phyloP scores from a whole-genome alignment of 2,329 filamentous ascomycete genomes.

The Sporothrix pallida region DNA sequence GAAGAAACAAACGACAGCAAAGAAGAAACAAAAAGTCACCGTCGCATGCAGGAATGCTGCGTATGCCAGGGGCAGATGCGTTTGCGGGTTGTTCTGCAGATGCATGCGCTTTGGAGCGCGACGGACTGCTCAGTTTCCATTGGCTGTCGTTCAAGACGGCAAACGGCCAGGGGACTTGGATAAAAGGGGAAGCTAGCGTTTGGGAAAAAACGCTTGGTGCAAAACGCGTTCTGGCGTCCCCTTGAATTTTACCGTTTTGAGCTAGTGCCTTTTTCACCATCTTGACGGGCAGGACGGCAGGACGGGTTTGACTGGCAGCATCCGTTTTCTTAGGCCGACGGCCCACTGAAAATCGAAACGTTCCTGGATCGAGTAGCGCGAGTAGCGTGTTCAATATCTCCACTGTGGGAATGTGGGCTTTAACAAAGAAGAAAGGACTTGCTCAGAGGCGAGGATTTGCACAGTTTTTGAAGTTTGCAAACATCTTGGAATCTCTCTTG shows the following conservation, averaged over 20 bases:
- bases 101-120: neutral
- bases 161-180: neutral
- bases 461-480: too few relatives aligned
- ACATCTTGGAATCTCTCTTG: too few relatives aligned
- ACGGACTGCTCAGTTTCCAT: neutral
- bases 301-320: neutral
- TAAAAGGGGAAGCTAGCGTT: constrained; percentile 13
- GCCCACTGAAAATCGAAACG: constrained; percentile 7
- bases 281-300: neutral
- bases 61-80: constrained; percentile 22
- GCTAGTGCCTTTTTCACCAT: constrained; percentile 20
- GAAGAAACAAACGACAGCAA: constrained; percentile 2
- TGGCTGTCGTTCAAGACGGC: neutral
- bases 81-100: neutral
- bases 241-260: constrained; percentile 25
- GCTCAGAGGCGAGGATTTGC: too few relatives aligned
- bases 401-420: too few relatives aligned
- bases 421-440: too few relatives aligned
- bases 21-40: neutral
- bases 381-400: too few relatives aligned
- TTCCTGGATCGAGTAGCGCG: constrained; percentile 8
- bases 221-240: constrained; percentile 27
- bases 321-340: neutral
- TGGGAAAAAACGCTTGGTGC: constrained; percentile 18
- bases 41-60: constrained; percentile 24